Percentiles rank a stretch among this genome's conserved stretches.
Conservation (phyloP, 345 rosid species). For the Acer saccharum region DNA sequence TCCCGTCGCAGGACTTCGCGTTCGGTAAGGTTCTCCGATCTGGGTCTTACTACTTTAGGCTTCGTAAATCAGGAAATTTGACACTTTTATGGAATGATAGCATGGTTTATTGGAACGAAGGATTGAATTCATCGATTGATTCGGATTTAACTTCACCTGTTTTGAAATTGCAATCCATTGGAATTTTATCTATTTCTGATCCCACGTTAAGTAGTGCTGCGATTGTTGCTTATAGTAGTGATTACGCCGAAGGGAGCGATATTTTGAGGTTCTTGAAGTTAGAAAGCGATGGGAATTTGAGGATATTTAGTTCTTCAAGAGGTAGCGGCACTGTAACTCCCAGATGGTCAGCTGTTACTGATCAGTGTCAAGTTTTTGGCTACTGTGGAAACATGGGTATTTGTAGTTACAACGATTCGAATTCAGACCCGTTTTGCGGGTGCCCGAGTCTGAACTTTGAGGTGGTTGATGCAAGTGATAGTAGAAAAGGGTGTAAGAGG, state of each 20-base stretch:
- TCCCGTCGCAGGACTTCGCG: conserved; percentile 52
- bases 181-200: conserved; percentile 52
- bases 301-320: conserved; percentile 46
- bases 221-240: conserved; percentile 52
- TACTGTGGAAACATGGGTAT: conserved; percentile 69
- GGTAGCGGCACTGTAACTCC: conserved; percentile 24
- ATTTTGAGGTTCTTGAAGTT: conserved; percentile 57
- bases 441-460: conserved; percentile 74
- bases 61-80: conserved; percentile 45
- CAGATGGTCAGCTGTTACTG: conserved; percentile 61
- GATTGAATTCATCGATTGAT: conserved; percentile 47
- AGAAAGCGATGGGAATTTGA: conserved; percentile 66
- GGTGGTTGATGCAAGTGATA: conserved; percentile 45
- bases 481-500: conserved; percentile 63
- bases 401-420: conserved; percentile 49
- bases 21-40: conserved; percentile 32
- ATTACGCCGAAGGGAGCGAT: conserved; percentile 54
- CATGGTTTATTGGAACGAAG: conserved; percentile 46
- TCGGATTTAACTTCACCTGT: conserved; percentile 47
- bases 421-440: conserved; percentile 48
- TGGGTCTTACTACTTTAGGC: conserved; percentile 48
- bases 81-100: conserved; percentile 55
- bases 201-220: conserved; percentile 18
- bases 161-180: conserved; percentile 44
- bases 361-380: conserved; percentile 67